Conservation (phyloP, 169 alveolate genomes). For the Cryptosporidium muris region DNA sequence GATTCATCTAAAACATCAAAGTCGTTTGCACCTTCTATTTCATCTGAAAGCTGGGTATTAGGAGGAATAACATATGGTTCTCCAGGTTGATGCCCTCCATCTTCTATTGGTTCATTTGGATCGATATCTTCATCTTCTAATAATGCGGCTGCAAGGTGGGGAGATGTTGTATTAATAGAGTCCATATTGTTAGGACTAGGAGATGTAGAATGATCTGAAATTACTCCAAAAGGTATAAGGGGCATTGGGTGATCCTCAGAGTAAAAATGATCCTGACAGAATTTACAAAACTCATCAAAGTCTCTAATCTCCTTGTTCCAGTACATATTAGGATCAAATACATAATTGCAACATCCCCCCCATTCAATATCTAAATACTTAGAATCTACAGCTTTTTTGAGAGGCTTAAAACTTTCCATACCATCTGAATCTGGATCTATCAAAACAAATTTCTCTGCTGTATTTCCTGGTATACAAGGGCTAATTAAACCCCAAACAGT, state of each 20-base stretch:
- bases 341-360: constrained; percentile 66
- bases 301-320: constrained; percentile 56
- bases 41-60: constrained; percentile 48
- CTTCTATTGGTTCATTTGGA: constrained; percentile 66
- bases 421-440: constrained; percentile 68
- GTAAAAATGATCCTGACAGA: constrained; percentile 58
- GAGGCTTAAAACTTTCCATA: constrained; percentile 14
- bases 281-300: constrained; percentile 40
- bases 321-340: constrained; percentile 40
- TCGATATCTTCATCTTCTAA: constrained; percentile 66
- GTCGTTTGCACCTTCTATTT: constrained; percentile 49
- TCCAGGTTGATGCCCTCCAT: constrained; percentile 70
- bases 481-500: constrained; percentile 70
- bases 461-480: constrained; percentile 68
- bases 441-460: constrained; percentile 63
- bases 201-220: constrained; percentile 13
- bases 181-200: background rate
- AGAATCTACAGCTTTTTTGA: constrained; percentile 5
- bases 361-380: constrained; percentile 60
- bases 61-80: constrained; percentile 27
- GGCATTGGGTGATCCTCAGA: constrained; percentile 42
- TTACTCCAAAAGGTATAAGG: background rate
- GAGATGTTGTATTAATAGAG: background rate
- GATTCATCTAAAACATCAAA: constrained; percentile 65
- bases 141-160: constrained; percentile 46